Evolutionary conservation across 371 early-diverging fungal species (phyloP).

Genomic region (Mortierella sp.): DNA sequence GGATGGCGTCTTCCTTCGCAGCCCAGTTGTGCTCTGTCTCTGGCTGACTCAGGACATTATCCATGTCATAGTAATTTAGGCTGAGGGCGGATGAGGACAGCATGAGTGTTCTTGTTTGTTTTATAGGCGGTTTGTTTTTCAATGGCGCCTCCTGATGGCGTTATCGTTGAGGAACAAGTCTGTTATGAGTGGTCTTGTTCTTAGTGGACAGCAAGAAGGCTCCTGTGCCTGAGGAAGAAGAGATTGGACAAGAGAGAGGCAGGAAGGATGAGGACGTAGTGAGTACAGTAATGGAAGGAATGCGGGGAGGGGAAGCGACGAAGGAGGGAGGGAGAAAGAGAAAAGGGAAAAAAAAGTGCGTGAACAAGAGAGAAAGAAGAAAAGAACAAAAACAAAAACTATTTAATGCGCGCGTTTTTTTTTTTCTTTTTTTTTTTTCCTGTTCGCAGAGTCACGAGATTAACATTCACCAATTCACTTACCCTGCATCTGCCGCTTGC

Average conservation of each 20-base stretch:
- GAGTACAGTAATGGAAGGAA: too few species aligned
- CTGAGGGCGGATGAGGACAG: conserved; percentile 23
- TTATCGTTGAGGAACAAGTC: too few species aligned
- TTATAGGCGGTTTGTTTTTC: too few species aligned
- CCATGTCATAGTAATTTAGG: conserved; percentile 51
- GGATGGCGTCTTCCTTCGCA: conserved; percentile 42
- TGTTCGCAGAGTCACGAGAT: not conserved
- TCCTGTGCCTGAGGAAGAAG: not conserved
- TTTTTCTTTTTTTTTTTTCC: not conserved
- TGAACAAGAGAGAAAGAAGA: too few species aligned
- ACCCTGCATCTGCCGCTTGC: not conserved
- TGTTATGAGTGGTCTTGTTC: too few species aligned
- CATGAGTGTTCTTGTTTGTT: conserved; percentile 24
- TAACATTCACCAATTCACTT: not conserved
- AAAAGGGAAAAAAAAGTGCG: conserved; percentile 2
- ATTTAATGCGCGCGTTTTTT: not conserved
- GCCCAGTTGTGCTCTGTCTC: conserved; percentile 56
- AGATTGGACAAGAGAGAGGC: not conserved
- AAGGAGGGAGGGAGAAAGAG: not conserved
- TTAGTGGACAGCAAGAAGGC: too few species aligned
- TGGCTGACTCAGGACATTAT: conserved; percentile 48
- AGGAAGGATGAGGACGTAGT: too few species aligned
- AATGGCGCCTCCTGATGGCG: too few species aligned
- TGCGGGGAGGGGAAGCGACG: not conserved
- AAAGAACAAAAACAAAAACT: conserved; percentile 2